Evolutionary conservation across 176 grass and related monocot species (phyloP).

Genomic region (Themeda triandra): DNA sequence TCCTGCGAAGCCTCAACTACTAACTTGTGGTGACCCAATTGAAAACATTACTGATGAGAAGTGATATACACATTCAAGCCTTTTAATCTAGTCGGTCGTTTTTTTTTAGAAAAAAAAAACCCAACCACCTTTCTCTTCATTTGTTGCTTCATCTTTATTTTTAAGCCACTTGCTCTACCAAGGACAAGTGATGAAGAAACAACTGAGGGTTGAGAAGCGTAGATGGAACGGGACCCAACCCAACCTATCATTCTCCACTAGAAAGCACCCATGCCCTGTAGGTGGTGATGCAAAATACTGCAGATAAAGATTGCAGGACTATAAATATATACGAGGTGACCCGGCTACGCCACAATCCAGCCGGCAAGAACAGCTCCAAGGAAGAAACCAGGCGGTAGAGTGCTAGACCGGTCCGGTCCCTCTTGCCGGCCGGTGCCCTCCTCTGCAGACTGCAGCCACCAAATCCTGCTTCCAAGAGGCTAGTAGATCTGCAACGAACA

Average conservation of each 20-base stretch:
- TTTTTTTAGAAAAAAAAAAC: background rate
- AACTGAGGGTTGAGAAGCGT: slow-evolving; percentile 41
- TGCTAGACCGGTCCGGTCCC: background rate
- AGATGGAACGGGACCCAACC: slow-evolving; percentile 28
- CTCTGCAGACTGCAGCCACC: background rate
- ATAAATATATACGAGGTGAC: slow-evolving; percentile 27
- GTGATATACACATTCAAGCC: background rate
- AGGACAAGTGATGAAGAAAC: slow-evolving; percentile 18
- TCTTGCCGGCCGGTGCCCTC: background rate
- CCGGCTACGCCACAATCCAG: background rate
- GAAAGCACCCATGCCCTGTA: slow-evolving; percentile 2
- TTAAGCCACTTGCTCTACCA: slow-evolving; percentile 8
- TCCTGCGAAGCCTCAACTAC: background rate
- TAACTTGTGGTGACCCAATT: background rate
- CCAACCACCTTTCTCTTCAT: background rate
- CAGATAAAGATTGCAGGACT: background rate
- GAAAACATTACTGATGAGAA: background rate
- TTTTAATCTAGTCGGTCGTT: background rate
- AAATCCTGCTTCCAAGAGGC: background rate
- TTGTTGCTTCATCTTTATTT: background rate
- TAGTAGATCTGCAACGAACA: background rate
- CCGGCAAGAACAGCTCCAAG: slow-evolving; percentile 1
- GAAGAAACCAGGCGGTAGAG: background rate
- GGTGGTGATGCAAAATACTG: slow-evolving; percentile 12
- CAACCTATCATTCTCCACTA: slow-evolving; percentile 21